Evolutionary conservation across 495 filamentous ascomycete species (phyloP).

Genomic region (Podospora didyma): DNA sequence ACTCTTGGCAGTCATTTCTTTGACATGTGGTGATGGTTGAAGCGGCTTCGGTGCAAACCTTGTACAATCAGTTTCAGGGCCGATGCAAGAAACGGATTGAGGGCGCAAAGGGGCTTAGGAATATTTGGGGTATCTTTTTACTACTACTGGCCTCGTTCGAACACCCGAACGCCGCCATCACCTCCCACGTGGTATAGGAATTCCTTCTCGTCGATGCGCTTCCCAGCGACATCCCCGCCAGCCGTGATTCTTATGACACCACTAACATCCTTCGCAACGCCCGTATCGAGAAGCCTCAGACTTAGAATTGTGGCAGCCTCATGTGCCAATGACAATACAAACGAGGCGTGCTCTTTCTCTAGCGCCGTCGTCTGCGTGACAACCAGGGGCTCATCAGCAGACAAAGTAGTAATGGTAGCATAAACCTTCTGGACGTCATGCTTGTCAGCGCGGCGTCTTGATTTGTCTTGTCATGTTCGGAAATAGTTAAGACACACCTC

Average conservation of each 20-base stretch:
- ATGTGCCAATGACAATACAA: slow-evolving; percentile 69
- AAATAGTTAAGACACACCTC: slow-evolving; percentile 41
- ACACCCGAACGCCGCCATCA: slow-evolving; percentile 76
- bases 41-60: neutral
- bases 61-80: neutral
- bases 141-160: slow-evolving; percentile 61
- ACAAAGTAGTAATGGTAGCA: slow-evolving; percentile 61
- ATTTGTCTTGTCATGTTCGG: neutral
- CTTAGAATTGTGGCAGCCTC: slow-evolving; percentile 65
- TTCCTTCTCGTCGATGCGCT: slow-evolving; percentile 57
- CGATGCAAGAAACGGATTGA: neutral
- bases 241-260: slow-evolving; percentile 77
- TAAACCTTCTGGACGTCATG: slow-evolving; percentile 40
- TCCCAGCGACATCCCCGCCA: slow-evolving; percentile 32
- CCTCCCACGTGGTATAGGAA: slow-evolving; percentile 74
- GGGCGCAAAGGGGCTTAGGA: neutral
- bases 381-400: slow-evolving; percentile 68
- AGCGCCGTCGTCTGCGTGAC: slow-evolving; percentile 54
- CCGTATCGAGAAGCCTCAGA: slow-evolving; percentile 73
- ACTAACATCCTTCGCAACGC: slow-evolving; percentile 83
- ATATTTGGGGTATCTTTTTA: neutral
- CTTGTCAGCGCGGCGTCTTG: slow-evolving; percentile 15
- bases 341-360: slow-evolving; percentile 64
- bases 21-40: neutral
- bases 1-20: neutral